These are phyloP conservation scores for Macrocybe gigantea DNA, from an alignment of 768 basidiomycete genomes.

Conservation along the genomic window DNA sequence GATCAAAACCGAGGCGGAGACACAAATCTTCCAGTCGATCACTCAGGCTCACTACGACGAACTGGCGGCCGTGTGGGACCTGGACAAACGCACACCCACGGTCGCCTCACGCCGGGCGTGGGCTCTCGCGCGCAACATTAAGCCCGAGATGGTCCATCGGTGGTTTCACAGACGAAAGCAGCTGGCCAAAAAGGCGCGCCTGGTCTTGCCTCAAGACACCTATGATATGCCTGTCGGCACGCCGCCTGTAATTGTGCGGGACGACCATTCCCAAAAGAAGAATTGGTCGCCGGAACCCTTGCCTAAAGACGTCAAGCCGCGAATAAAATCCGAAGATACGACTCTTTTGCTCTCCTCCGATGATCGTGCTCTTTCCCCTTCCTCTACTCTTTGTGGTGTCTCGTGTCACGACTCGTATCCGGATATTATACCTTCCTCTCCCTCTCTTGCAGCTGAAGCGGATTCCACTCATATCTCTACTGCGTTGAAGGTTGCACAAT, in stretches of 20 bases:
- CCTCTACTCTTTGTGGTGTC: too few species aligned
- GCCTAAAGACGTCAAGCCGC: too few species aligned
- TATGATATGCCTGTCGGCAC: conserved; percentile 32
- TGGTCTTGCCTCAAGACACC: conserved; percentile 22
- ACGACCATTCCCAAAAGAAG: not conserved
- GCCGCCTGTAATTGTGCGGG: conserved; percentile 19
- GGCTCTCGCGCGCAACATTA: conserved; percentile 31
- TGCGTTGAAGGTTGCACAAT: too few species aligned
- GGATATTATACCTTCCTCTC: too few species aligned
- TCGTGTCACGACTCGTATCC: too few species aligned
- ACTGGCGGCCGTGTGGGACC: conserved; percentile 28
- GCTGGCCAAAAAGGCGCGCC: conserved; percentile 18
- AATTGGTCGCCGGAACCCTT: too few species aligned
- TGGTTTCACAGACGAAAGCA: conserved; percentile 34
- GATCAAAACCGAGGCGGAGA: too few species aligned
- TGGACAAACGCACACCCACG: conserved; percentile 31
- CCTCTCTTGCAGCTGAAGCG: too few species aligned
- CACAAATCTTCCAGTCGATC: not conserved
- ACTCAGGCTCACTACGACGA: conserved; percentile 24
- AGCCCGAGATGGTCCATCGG: conserved; percentile 24
- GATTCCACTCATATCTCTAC: too few species aligned
- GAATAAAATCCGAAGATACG: too few species aligned
- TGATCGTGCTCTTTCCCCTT: too few species aligned
- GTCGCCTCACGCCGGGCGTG: conserved; percentile 29
- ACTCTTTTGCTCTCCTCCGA: too few species aligned